Percentiles rank a stretch among this genome's conserved stretches.
Conservation (phyloP, 1,284 basidiomycete genomes). For the Moniliophthora roreri region DNA sequence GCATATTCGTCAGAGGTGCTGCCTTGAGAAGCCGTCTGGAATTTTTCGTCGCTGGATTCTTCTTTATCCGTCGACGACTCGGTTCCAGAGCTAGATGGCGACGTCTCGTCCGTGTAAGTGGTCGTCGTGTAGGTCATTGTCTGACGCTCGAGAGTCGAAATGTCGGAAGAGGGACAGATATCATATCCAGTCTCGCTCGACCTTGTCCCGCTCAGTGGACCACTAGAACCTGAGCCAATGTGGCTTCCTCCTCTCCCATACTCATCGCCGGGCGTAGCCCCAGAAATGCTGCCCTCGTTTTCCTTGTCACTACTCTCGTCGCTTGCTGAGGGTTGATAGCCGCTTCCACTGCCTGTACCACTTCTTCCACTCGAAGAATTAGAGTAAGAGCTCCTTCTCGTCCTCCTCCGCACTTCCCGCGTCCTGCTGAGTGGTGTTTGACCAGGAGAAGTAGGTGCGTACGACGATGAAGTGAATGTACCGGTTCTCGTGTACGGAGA, state of each 20-base stretch:
- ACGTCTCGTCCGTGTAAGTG: too few relatives aligned
- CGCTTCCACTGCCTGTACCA: too few relatives aligned
- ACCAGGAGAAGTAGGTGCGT: too few relatives aligned
- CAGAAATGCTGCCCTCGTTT: constrained; percentile 17
- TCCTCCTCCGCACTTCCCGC: constrained; percentile 55
- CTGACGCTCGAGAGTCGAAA: constrained; percentile 34
- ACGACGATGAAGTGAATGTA: too few relatives aligned
- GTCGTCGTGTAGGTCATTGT: constrained; percentile 29
- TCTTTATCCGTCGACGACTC: too few relatives aligned
- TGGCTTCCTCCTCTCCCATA: constrained; percentile 1
- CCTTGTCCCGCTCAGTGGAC: constrained; percentile 23
- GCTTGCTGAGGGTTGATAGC: constrained; percentile 12
- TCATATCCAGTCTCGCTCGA: constrained; percentile 50
- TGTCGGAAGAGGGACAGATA: constrained; percentile 47
- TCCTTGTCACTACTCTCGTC: constrained; percentile 21
- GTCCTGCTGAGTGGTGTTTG: constrained; percentile 58
- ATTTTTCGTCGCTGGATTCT: constrained; percentile 33
- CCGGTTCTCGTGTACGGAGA: constrained; percentile 24
- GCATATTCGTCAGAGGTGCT: constrained; percentile 35
- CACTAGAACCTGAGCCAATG: constrained; percentile 17
- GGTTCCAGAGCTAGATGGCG: too few relatives aligned
- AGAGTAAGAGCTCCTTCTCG: too few relatives aligned
- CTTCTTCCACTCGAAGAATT: too few relatives aligned
- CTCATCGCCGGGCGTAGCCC: too few relatives aligned
- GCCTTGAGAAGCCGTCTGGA: constrained; percentile 38